A percentile compares a stretch with the other conserved stretches of the same genome.
phyloP scores from a whole-genome alignment of 441 rosid genomes.

The Pelargonium exstipulatum region DNA sequence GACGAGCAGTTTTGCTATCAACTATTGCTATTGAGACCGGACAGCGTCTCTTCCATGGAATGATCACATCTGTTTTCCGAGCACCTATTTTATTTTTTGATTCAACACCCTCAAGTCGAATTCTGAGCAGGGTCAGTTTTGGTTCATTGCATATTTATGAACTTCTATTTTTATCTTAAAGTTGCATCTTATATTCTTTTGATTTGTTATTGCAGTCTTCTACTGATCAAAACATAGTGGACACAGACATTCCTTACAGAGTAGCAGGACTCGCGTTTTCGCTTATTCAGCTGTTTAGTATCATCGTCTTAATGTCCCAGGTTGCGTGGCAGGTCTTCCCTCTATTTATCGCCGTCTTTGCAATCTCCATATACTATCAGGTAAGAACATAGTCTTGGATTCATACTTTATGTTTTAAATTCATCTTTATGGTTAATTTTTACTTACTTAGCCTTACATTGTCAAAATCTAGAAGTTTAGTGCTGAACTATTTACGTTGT shows the following conservation, averaged over 20 bases:
- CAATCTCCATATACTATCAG: constrained; percentile 58
- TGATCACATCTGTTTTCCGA: constrained; percentile 47
- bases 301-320: constrained; percentile 48
- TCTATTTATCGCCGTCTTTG: constrained; percentile 48
- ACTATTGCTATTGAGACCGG: constrained; percentile 53
- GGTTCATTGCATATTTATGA: neutral
- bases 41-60: constrained; percentile 43
- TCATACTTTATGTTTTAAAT: too few relatives aligned
- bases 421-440: too few relatives aligned
- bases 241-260: constrained; percentile 61
- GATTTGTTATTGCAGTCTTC: constrained; percentile 37
- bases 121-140: constrained; percentile 51
- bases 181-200: neutral
- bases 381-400: too few relatives aligned
- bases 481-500: neutral
- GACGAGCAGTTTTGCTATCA: constrained; percentile 49
- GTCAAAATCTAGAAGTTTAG: too few relatives aligned
- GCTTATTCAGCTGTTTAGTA: constrained; percentile 52
- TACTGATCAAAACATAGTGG: constrained; percentile 58
- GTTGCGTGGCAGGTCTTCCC: constrained; percentile 55
- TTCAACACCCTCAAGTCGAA: constrained; percentile 55
- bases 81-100: constrained; percentile 63
- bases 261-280: constrained; percentile 65
- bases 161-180: neutral
- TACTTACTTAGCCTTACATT: too few relatives aligned